Evolutionary conservation across 768 basidiomycete genomes (phyloP).

Genomic region (Candolleomyces efflorescens): DNA sequence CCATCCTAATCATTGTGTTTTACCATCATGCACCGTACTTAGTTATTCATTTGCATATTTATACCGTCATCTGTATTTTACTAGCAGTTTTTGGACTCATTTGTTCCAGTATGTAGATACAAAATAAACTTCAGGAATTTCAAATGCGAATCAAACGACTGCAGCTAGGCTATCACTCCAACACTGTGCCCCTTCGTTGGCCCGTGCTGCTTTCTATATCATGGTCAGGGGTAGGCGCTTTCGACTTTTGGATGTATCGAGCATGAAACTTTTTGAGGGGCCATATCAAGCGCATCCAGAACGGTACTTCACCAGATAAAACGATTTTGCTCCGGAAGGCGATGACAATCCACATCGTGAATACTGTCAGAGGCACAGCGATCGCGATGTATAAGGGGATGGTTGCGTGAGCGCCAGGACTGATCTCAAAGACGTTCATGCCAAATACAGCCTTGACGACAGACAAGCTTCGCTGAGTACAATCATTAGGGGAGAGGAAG

Average conservation of each 20-base stretch:
- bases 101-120: background rate
- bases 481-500: background rate
- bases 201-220: too few species aligned
- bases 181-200: too few species aligned
- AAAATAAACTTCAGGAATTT: background rate
- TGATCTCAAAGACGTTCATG: constrained; percentile 52
- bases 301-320: background rate
- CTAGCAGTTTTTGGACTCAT: background rate
- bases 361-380: background rate
- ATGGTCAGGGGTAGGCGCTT: too few species aligned
- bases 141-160: too few species aligned
- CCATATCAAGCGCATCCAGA: background rate
- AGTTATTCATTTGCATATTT: constrained; percentile 2
- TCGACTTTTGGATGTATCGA: too few species aligned
- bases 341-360: background rate
- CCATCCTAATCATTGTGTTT: background rate
- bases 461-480: background rate
- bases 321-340: background rate
- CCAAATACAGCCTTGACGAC: constrained; percentile 46
- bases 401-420: too few species aligned
- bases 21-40: background rate
- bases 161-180: too few species aligned
- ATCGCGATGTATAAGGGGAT: background rate
- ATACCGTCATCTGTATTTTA: constrained; percentile 5
- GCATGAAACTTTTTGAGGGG: background rate